A percentile compares a stretch with the other conserved stretches of the same genome.
These are phyloP conservation scores for Craterostigma plantagineum DNA, from an alignment of 257 asterid genomes.

Conservation along the genomic window DNA sequence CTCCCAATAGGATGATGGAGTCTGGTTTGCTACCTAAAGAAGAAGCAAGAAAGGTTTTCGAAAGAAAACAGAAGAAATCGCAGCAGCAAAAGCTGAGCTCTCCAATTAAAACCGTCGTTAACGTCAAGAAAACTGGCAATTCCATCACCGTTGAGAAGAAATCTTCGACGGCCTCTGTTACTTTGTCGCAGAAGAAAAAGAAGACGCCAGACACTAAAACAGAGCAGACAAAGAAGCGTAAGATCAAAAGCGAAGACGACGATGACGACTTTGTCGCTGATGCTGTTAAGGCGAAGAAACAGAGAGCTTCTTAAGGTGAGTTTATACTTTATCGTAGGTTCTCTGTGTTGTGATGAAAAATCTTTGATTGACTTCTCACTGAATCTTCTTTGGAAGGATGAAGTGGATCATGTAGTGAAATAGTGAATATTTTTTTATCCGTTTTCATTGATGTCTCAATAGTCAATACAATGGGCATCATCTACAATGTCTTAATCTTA, in stretches of 20 bases:
- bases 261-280: slow-evolving; percentile 36
- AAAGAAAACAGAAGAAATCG: slow-evolving; percentile 39
- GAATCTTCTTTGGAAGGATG: no score
- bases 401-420: no score
- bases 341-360: no score
- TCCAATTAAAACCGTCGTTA: slow-evolving; percentile 41
- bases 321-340: background rate
- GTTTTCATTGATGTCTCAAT: no score
- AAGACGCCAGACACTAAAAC: slow-evolving; percentile 21
- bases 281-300: slow-evolving; percentile 23
- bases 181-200: slow-evolving; percentile 29
- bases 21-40: slow-evolving; percentile 73
- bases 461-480: no score
- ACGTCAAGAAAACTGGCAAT: slow-evolving; percentile 28
- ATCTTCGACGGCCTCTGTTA: slow-evolving; percentile 15
- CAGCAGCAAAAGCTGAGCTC: slow-evolving; percentile 49
- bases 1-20: slow-evolving; percentile 94
- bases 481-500: no score
- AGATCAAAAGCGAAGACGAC: slow-evolving; percentile 24
- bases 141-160: slow-evolving; percentile 19
- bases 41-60: slow-evolving; percentile 50
- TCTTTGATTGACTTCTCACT: no score
- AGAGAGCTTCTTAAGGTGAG: slow-evolving; percentile 14
- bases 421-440: no score
- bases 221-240: slow-evolving; percentile 34